Percentiles rank a stretch among this genome's conserved stretches.
Conservation (phyloP, 768 basidiomycete genomes). For the Tylopilus sp. region DNA sequence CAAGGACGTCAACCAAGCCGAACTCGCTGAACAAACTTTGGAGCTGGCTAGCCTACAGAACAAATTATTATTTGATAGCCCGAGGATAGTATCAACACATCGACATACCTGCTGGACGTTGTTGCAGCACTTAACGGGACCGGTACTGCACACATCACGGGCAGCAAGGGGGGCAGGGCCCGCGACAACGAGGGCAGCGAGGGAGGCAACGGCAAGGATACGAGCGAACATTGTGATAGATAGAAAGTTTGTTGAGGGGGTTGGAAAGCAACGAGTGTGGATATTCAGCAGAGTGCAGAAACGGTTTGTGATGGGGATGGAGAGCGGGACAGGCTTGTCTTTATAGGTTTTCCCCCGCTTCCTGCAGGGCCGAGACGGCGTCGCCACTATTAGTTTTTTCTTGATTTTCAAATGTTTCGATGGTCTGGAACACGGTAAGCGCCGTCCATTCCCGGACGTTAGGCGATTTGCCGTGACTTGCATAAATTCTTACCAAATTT, state of each 20-base stretch:
- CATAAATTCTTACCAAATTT: background rate
- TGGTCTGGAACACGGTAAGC: conserved; percentile 7
- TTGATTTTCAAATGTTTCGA: background rate
- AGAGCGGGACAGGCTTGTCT: background rate
- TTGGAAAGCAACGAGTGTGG: conserved; percentile 7
- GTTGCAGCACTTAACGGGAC: conserved; percentile 14
- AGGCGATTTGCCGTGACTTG: conserved; percentile 8
- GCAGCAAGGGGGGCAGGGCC: background rate
- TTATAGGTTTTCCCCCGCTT: conserved; percentile 5
- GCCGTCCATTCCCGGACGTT: conserved; percentile 3
- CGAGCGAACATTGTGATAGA: conserved; percentile 16
- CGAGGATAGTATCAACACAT: fast-evolving
- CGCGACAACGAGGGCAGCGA: conserved; percentile 15
- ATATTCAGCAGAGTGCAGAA: background rate
- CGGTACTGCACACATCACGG: conserved; percentile 13
- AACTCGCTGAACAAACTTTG: background rate
- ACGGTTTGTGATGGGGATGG: background rate
- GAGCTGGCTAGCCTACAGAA: background rate
- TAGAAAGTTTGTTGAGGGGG: background rate
- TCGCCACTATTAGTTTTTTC: background rate
- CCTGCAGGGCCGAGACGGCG: background rate
- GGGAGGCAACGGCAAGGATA: conserved; percentile 11
- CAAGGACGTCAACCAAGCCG: background rate
- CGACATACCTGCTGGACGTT: conserved; percentile 1
- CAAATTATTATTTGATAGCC: background rate